Conservation (phyloP, 306 rosid genomes). For the Canavalia gladiata region DNA sequence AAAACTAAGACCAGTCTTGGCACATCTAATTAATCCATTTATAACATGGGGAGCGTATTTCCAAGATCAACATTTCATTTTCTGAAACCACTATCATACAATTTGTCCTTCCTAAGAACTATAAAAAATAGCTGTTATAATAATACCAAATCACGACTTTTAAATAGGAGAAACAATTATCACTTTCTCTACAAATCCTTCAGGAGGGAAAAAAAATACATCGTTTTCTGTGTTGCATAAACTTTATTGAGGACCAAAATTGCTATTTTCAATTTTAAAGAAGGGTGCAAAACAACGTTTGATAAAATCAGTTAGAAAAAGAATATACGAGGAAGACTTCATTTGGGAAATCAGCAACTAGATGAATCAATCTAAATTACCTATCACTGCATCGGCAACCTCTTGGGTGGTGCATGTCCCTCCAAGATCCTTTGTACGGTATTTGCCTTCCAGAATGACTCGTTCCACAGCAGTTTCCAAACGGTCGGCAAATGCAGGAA, state of each 20-base stretch:
- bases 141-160: constrained; percentile 21
- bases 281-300: constrained; percentile 43
- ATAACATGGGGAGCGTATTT: background rate
- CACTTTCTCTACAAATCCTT: constrained; percentile 42
- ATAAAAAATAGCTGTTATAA: background rate
- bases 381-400: constrained; percentile 76
- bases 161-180: constrained; percentile 37
- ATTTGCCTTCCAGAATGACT: constrained; percentile 71
- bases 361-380: constrained; percentile 63
- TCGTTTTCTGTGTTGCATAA: constrained; percentile 39
- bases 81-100: background rate
- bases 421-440: constrained; percentile 83
- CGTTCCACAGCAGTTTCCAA: constrained; percentile 79
- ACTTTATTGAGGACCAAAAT: constrained; percentile 49
- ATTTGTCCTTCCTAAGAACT: background rate
- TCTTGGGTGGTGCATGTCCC: constrained; percentile 79
- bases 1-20: background rate
- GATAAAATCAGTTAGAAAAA: constrained; percentile 38
- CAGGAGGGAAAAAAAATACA: constrained; percentile 9
- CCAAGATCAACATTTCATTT: background rate
- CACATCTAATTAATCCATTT: background rate
- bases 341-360: constrained; percentile 18
- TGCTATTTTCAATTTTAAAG: constrained; percentile 37
- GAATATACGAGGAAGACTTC: constrained; percentile 43
- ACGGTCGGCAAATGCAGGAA: constrained; percentile 90